Evolutionary conservation across 1,139 yeast species (phyloP), one percentile per base, ranked within the genome.

Genomic region (Suhomyces anneliseae): DNA sequence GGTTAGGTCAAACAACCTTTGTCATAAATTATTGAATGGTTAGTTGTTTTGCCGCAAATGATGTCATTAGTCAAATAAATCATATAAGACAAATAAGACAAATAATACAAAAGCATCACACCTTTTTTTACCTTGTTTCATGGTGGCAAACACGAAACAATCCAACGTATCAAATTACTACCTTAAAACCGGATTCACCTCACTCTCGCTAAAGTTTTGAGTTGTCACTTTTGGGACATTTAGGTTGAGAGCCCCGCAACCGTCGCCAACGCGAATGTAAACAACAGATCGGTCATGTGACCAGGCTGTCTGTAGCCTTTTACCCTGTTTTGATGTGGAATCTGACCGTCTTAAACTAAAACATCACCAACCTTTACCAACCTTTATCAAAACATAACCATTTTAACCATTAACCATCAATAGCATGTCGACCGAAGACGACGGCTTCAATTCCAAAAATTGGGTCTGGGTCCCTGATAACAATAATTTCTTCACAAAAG

Each of bases 381-480:
- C 12, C 36, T 9, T 19, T 15, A 12, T 31, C 32, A 29, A 11
- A 9, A 9, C 32, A 9, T 6, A 9, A 9, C 32, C 9, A 10
- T n/a, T 3, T n/a, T 27, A 10, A 7, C 26, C 34, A 14, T 8
- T 14, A 34, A 9, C 8, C 1, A 9, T 7, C 32, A 10, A 5
- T 42, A 46, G 19, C 43, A 57, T 56, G 60, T 49, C 69, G 34
- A 60, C 60, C 36, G 77, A 70, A 48, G 79, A 73, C 53, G 81
- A 80, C 41, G 82, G 77, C 49, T 78, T 76, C 59, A 73, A 79
- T 46, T 69, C 82, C 47, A 81, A 76, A 54, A 78, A 74, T 55
- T 81, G 87, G 81, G 95, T 90, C 6, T 90, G 97, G 97, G 77
- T 90, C 12, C 88, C 95, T 2, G 90, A 87, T 60, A 70, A 72